Conservation (phyloP, 2,329 filamentous ascomycete genomes). For the Colletotrichum tofieldiae region DNA sequence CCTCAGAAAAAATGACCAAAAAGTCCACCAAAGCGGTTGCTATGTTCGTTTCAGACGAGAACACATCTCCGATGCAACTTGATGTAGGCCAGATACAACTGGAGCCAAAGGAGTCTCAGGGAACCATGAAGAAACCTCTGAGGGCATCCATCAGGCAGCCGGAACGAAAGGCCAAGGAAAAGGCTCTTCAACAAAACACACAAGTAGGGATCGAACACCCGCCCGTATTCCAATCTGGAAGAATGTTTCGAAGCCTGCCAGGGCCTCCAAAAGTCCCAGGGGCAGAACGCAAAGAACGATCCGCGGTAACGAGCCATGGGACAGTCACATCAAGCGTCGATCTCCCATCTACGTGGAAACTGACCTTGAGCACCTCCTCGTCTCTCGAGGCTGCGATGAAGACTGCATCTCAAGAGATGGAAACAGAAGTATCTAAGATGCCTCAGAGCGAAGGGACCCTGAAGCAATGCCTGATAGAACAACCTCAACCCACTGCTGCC, state of each 20-base stretch:
- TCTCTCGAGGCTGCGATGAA: conserved; percentile 53
- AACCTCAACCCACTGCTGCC: background rate
- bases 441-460: background rate
- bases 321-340: conserved; percentile 40
- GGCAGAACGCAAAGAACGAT: background rate
- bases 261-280: background rate
- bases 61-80: background rate
- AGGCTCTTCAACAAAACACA: background rate
- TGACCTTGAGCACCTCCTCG: conserved; percentile 48
- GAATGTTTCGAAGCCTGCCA: conserved; percentile 14
- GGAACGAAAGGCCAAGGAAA: conserved; percentile 46
- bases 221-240: conserved; percentile 14
- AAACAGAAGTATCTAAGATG: conserved; percentile 45
- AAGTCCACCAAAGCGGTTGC: background rate
- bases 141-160: conserved; percentile 34
- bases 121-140: conserved; percentile 3
- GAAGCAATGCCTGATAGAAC: background rate
- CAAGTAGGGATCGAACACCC: background rate
- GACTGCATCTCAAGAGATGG: conserved; percentile 48
- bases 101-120: background rate
- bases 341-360: conserved; percentile 50
- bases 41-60: conserved; percentile 9
- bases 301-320: conserved; percentile 1
- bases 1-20: background rate
- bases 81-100: too few relatives aligned